Conservation (phyloP, 495 filamentous ascomycete species). For the Penicillium roqueforti region DNA sequence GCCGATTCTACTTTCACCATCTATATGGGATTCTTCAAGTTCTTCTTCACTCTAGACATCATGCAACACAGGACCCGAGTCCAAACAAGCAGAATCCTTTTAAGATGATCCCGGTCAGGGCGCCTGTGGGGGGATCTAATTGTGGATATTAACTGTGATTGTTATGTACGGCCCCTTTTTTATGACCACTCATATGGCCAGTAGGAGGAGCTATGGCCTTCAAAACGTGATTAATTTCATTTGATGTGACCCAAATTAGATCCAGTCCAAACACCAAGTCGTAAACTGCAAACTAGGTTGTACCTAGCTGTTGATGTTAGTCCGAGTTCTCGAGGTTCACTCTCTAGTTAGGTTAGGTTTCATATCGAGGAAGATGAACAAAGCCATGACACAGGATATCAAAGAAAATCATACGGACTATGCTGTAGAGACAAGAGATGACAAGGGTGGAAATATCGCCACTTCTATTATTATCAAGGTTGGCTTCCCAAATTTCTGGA, state of each 20-base stretch:
- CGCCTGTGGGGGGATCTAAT: slow-evolving; percentile 3
- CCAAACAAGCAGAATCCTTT: slow-evolving; percentile 11
- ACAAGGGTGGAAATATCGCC: neutral
- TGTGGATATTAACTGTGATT: slow-evolving; percentile 3
- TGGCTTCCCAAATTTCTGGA: too few species aligned
- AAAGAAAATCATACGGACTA: neutral
- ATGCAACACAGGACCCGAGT: slow-evolving; percentile 16
- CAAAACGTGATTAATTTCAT: slow-evolving; percentile 1
- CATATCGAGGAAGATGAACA: neutral
- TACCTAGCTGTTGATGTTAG: neutral
- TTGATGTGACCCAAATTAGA: slow-evolving; percentile 1
- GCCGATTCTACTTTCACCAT: neutral
- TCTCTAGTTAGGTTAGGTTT: neutral
- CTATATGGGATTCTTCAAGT: neutral
- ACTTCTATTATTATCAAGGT: slow-evolving; percentile 1
- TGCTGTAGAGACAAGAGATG: neutral
- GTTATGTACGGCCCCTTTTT: slow-evolving; percentile 6
- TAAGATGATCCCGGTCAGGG: slow-evolving; percentile 16
- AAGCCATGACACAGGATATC: neutral
- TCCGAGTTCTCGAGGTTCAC: neutral
- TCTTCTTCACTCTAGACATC: neutral
- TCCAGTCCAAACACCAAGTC: neutral
- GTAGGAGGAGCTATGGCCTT: slow-evolving; percentile 5
- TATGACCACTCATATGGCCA: neutral
- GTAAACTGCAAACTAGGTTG: neutral